These are phyloP conservation scores for Setaria italica DNA, from an alignment of 202 grass and related monocot species.

Conservation along the genomic window DNA sequence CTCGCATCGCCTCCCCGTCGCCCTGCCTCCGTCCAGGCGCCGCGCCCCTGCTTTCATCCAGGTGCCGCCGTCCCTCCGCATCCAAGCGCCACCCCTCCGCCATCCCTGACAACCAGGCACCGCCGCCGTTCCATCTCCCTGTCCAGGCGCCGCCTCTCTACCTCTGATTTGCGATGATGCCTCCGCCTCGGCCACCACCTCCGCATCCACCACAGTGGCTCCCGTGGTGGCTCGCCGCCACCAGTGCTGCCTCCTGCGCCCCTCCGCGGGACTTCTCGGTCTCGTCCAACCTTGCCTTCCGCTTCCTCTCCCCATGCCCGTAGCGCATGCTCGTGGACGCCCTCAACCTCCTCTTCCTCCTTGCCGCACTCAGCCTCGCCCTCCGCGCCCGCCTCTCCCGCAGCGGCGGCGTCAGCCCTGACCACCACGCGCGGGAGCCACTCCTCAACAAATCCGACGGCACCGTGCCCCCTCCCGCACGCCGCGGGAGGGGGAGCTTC, in stretches of 20 bases:
- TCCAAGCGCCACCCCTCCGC: too few relatives aligned
- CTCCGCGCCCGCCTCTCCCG: slow-evolving; percentile 11
- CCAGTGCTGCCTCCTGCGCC: slow-evolving; percentile 52
- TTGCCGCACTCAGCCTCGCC: slow-evolving; percentile 19
- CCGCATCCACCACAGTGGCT: not conserved
- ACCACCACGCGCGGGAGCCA: slow-evolving; percentile 16
- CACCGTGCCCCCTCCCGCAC: not conserved
- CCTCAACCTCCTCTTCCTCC: slow-evolving; percentile 53
- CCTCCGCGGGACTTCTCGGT: not conserved
- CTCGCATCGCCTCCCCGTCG: too few relatives aligned
- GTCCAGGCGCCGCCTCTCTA: too few relatives aligned
- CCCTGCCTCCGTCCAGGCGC: too few relatives aligned
- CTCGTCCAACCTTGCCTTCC: slow-evolving; percentile 42
- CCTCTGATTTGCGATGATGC: too few relatives aligned
- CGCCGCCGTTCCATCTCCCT: too few relatives aligned
- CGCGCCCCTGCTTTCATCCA: too few relatives aligned
- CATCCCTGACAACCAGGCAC: too few relatives aligned
- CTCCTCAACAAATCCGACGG: slow-evolving; percentile 36
- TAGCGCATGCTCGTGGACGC: slow-evolving; percentile 49
- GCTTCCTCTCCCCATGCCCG: slow-evolving; percentile 58
- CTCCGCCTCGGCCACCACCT: too few relatives aligned
- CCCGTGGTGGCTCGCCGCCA: slow-evolving; percentile 47
- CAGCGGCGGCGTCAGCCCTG: not conserved
- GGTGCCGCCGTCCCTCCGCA: too few relatives aligned
- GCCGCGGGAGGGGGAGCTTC: not conserved